Evolutionary conservation across 805 yeast genomes (phyloP).

Genomic region (Yarrowia sp.): DNA sequence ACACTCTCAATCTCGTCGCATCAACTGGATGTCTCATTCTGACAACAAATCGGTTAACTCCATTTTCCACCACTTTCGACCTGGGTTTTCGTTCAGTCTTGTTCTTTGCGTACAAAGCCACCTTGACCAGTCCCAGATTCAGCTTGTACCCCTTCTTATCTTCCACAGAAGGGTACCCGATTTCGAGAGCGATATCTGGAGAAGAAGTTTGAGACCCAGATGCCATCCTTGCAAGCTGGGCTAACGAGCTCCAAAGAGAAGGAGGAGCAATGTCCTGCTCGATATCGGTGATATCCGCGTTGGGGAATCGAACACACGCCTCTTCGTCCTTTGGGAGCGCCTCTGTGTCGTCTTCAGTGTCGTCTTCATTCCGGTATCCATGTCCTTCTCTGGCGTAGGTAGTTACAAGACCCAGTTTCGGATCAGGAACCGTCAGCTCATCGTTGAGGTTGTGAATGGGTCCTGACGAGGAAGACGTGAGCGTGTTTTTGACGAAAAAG

Average conservation of each 20-base stretch:
- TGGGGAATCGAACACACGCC: background rate
- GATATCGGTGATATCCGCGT: background rate
- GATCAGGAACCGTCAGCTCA: slow-evolving; percentile 19
- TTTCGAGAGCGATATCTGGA: background rate
- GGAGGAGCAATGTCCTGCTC: background rate
- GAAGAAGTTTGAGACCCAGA: background rate
- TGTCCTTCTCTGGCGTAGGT: slow-evolving; percentile 8
- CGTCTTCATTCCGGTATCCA: slow-evolving; percentile 12
- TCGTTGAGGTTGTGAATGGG: slow-evolving; percentile 5
- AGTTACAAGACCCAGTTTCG: slow-evolving; percentile 4
- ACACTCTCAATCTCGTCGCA: slow-evolving; percentile 1
- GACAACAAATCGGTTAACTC: background rate
- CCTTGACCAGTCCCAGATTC: slow-evolving; percentile 11
- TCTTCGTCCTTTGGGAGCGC: slow-evolving; percentile 1
- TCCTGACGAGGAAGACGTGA: background rate
- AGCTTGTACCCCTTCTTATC: slow-evolving; percentile 9
- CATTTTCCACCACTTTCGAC: background rate
- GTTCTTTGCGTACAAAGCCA: background rate
- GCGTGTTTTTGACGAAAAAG: slow-evolving; percentile 16
- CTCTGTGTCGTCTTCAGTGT: background rate
- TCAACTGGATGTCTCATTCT: slow-evolving; percentile 6
- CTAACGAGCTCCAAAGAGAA: background rate
- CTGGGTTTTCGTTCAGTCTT: background rate
- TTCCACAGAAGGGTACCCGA: slow-evolving; percentile 12
- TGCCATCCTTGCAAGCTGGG: background rate